A percentile compares a stretch with the other conserved stretches of the same genome.
These are phyloP conservation scores for Spinacia oleracea DNA, from an alignment of 179 eudicot species.

Conservation along the genomic window DNA sequence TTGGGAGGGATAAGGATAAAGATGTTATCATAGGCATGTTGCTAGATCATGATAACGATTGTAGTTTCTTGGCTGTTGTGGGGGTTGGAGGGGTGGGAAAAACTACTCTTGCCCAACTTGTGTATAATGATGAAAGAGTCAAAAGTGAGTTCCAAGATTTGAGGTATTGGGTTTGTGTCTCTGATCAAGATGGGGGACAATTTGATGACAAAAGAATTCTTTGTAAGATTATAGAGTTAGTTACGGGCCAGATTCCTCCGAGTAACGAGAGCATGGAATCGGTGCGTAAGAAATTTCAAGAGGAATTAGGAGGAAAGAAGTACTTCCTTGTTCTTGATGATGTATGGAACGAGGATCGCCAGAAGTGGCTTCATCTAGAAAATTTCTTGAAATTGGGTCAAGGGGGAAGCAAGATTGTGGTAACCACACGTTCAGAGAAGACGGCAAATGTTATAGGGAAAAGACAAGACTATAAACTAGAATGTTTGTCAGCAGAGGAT, in stretches of 20 bases:
- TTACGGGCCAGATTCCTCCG: too few species aligned
- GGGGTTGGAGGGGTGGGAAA: background rate
- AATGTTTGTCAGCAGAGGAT: background rate
- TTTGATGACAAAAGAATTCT: background rate
- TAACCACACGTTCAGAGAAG: background rate
- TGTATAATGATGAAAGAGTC: background rate
- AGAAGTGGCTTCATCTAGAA: background rate
- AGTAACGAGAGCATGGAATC: too few species aligned
- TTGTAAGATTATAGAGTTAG: background rate
- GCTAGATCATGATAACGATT: background rate
- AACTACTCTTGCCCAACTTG: background rate
- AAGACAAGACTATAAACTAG: background rate
- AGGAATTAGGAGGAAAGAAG: background rate
- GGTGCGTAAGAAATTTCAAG: background rate
- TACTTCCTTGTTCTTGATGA: constrained; percentile 2
- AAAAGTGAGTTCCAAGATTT: background rate
- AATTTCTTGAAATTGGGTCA: background rate
- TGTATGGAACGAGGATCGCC: background rate
- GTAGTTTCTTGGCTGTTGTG: background rate
- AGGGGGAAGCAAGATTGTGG: background rate
- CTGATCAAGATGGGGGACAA: background rate
- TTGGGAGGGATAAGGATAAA: constrained; percentile 4
- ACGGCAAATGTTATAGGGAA: background rate
- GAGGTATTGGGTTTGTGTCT: background rate
- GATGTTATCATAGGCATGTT: background rate